Percentiles rank a stretch among this genome's conserved stretches.
Conservation (phyloP, 148 eudicot genomes). For the Chenopodium quinoa region DNA sequence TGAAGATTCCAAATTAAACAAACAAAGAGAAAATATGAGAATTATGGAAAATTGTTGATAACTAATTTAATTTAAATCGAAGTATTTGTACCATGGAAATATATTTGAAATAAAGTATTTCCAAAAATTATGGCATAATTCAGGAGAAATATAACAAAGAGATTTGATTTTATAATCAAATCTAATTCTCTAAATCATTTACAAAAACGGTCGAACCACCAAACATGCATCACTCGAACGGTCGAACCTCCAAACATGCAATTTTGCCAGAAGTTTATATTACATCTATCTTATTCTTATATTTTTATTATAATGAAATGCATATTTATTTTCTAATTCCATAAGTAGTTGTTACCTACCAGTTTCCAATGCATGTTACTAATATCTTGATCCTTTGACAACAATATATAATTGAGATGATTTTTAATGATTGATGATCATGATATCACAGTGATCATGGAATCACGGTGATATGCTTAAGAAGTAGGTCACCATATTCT, state of each 20-base stretch:
- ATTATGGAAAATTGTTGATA: too few relatives aligned
- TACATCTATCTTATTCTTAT: background rate
- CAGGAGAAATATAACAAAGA: too few relatives aligned
- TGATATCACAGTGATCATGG: background rate
- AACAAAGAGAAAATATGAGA: too few relatives aligned
- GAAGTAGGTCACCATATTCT: background rate
- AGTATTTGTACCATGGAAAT: too few relatives aligned
- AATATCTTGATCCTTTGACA: background rate
- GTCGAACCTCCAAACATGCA: background rate
- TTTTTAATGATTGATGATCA: constrained; percentile 1
- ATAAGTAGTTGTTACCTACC: background rate
- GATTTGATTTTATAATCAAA: too few relatives aligned
- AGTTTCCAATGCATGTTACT: background rate
- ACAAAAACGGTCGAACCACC: background rate
- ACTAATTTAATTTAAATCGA: too few relatives aligned
- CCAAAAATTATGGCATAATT: too few relatives aligned
- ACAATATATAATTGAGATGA: constrained; percentile 1
- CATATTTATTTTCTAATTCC: background rate
- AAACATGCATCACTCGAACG: background rate
- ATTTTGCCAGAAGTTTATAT: background rate
- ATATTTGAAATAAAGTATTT: too few relatives aligned
- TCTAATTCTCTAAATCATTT: background rate
- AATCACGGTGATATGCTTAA: background rate
- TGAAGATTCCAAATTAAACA: too few relatives aligned
- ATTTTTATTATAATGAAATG: background rate